These are phyloP conservation scores for Casuarina equisetifolia DNA, from an alignment of 306 rosid genomes.

Conservation along the genomic window DNA sequence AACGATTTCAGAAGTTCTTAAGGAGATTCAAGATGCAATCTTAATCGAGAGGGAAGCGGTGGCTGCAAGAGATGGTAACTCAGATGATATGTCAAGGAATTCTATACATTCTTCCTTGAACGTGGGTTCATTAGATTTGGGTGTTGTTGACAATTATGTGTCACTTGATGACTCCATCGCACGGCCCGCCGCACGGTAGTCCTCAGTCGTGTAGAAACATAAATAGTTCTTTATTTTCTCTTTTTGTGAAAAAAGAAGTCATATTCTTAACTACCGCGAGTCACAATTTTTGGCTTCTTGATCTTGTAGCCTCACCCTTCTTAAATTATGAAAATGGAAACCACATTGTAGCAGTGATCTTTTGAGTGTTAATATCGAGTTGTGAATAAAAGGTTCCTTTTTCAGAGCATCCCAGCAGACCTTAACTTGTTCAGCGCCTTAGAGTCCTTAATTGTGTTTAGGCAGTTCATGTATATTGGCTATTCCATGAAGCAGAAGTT, in stretches of 20 bases:
- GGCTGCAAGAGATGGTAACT: conserved; percentile 58
- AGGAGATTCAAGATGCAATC: conserved; percentile 95
- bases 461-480: no score
- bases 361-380: conserved; percentile 1
- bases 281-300: not conserved
- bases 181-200: conserved; percentile 76
- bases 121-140: conserved; percentile 62
- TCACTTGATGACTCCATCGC: conserved; percentile 75
- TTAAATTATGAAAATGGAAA: not conserved
- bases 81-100: conserved; percentile 64
- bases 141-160: conserved; percentile 60
- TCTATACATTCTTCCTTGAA: conserved; percentile 72
- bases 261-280: not conserved
- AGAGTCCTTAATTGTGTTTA: no score
- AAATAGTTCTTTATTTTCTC: not conserved
- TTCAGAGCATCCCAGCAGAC: no score
- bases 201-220: not conserved
- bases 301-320: not conserved
- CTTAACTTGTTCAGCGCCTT: no score
- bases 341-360: not conserved
- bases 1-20: conserved; percentile 87
- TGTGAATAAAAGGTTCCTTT: no score
- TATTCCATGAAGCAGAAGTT: no score
- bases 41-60: conserved; percentile 63
- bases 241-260: not conserved